Conservation (phyloP, 495 filamentous ascomycete species). For the Pyrenopolyporus hunteri region DNA sequence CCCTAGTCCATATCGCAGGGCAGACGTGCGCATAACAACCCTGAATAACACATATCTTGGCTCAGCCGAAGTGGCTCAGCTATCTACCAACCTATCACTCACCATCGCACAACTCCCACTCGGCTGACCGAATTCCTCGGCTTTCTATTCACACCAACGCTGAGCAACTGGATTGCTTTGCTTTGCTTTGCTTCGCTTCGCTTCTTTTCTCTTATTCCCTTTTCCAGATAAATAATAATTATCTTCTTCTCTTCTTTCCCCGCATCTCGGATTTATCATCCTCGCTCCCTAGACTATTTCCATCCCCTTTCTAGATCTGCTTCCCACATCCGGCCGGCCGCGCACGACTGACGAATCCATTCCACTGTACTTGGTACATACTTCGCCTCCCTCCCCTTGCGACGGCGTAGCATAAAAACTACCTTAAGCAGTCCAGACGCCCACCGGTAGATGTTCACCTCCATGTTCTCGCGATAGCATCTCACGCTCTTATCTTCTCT, state of each 20-base stretch:
- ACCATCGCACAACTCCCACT: too few relatives aligned
- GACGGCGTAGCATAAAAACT: conserved; percentile 16
- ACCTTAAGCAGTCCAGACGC: conserved; percentile 8
- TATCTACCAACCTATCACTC: conserved; percentile 21
- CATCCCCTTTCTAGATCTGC: conserved; percentile 2
- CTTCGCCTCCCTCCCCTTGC: conserved; percentile 10
- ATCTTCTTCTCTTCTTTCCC: conserved; percentile 14
- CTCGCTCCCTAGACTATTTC: too few relatives aligned
- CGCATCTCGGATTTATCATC: neutral
- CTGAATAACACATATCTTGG: conserved; percentile 14
- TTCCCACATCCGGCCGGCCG: conserved; percentile 30
- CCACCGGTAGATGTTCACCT: neutral
- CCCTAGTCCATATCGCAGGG: conserved; percentile 20
- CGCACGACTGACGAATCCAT: conserved; percentile 36
- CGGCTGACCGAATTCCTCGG: conserved; percentile 15
- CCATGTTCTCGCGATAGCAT: conserved; percentile 29
- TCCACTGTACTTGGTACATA: conserved; percentile 25
- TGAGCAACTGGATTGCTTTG: conserved; percentile 25
- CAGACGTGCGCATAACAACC: conserved; percentile 23
- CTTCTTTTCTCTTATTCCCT: neutral
- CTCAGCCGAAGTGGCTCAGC: conserved; percentile 36
- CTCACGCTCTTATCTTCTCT: conserved; percentile 7
- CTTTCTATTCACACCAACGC: conserved; percentile 29
- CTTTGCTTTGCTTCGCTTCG: neutral
- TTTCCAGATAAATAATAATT: conserved; percentile 17